Evolutionary conservation across 2,329 filamentous ascomycete genomes (phyloP), one percentile per base, ranked within the genome.

Genomic region (Fusarium nisikadoi): DNA sequence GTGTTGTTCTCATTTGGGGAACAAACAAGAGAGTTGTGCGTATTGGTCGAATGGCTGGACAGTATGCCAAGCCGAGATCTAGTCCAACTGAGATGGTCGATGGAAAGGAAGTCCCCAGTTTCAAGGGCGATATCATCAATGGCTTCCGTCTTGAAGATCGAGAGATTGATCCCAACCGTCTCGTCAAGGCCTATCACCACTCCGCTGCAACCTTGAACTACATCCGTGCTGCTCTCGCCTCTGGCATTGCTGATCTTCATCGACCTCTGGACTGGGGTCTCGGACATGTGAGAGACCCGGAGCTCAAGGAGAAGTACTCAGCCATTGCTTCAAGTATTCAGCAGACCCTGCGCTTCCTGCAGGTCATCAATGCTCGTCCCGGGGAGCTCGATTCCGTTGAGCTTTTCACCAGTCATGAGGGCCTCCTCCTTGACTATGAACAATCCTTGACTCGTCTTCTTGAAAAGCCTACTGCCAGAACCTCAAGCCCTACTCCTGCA

Each of bases 151-250:
- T 90, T 1, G 89, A 92, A n/a, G 90, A 95, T 71, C 86, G 96
- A 62, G 88, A 88, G 42, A 91, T 97, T 38, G 94, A 98, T 79
- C 95, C 96, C 2, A 88, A 89, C 54, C 89, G 96, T 42, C 88
- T 99, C 12, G 93, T 98, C 42, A 91, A 86, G 87, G 96, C 96
- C 7, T 99, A 99, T 85, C 96, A 97, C 83, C 93, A 98, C 82
- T 98, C 95, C 2, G 94, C 96, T 5, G 94, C 94, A 13, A 99
- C 96, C 0, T 87, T 97, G 69, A 99, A 99, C 84, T 98, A 96
- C 83, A 89, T 98, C 69, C 91, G 96, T 50, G 91, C 93, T 20
- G 91, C 95, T 53, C 85, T 98, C 45, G 88, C 93, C 2, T 95
- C 94, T 6, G 96, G 96, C 20, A 93, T 99, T 71, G 96, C 96